A percentile compares a stretch with the other conserved stretches of the same genome.
phyloP scores from a whole-genome alignment of 208 protist species.

The Porcisia hertigi region DNA sequence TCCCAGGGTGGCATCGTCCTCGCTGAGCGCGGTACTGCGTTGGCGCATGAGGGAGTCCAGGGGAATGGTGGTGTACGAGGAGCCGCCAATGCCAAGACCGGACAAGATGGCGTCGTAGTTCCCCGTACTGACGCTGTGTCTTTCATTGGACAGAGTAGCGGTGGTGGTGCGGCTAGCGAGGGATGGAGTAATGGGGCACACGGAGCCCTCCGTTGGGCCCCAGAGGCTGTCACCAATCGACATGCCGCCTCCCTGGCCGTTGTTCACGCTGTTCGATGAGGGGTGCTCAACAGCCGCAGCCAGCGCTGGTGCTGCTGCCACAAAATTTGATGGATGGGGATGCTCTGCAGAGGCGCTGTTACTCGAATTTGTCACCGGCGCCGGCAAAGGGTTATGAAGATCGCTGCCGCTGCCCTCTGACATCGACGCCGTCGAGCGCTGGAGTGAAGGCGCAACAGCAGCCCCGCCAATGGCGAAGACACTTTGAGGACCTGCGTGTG shows the following conservation, averaged over 20 bases:
- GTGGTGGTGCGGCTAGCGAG: not conserved
- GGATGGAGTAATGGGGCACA: conserved; percentile 12
- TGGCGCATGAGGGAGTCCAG: conserved; percentile 17
- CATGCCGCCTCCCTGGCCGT: conserved; percentile 1
- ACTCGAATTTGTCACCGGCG: not conserved
- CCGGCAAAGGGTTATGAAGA: not conserved
- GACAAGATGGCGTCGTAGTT: conserved; percentile 34
- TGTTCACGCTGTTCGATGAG: conserved; percentile 5
- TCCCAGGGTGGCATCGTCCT: conserved; percentile 16
- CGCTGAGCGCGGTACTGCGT: conserved; percentile 9
- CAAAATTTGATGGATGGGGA: not conserved
- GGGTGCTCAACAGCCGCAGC: conserved; percentile 29
- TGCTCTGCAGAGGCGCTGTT: not conserved
- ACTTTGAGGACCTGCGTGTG: not conserved
- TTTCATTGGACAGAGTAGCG: not conserved
- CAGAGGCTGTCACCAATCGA: conserved; percentile 24
- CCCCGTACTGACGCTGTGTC: not conserved
- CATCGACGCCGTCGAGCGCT: not conserved
- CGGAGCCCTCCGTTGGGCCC: conserved; percentile 2
- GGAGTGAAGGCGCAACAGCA: not conserved
- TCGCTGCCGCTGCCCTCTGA: conserved; percentile 9
- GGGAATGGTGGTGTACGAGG: conserved; percentile 28
- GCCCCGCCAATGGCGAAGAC: not conserved
- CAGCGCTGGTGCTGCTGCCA: conserved; percentile 10
- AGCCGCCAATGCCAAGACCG: conserved; percentile 31